Conservation (phyloP, 2,329 filamentous ascomycete genomes). For the Phyllachora maydis region DNA sequence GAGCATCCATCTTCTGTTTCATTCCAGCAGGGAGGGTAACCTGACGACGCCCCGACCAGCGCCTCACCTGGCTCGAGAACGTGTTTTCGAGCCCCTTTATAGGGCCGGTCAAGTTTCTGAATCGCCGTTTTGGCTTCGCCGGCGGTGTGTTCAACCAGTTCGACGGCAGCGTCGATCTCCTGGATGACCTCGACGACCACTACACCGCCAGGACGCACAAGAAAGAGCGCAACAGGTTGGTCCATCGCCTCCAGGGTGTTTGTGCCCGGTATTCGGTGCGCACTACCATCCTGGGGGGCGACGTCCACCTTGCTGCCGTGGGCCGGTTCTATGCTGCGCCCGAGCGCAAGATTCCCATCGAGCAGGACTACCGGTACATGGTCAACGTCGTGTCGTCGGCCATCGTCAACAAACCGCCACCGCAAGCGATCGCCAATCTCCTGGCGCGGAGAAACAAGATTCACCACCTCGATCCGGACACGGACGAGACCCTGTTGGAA, state of each 20-base stretch:
- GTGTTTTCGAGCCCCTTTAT: slow-evolving; percentile 73
- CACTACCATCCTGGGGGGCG: slow-evolving; percentile 80
- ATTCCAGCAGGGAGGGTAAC: too few relatives aligned
- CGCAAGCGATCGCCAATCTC: slow-evolving; percentile 71
- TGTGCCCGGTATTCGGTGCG: slow-evolving; percentile 75
- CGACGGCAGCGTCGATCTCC: slow-evolving; percentile 77
- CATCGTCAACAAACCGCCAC: slow-evolving; percentile 88
- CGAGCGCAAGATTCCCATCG: slow-evolving; percentile 52
- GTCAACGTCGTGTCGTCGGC: slow-evolving; percentile 85
- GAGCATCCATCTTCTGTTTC: neutral
- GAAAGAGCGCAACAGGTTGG: slow-evolving; percentile 56
- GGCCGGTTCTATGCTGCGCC: slow-evolving; percentile 92
- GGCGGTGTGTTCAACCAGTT: slow-evolving; percentile 85
- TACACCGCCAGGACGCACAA: slow-evolving; percentile 90
- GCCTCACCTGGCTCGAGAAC: slow-evolving; percentile 92
- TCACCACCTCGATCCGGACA: slow-evolving; percentile 47
- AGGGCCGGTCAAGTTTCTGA: slow-evolving; percentile 71
- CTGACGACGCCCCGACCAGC: slow-evolving; percentile 17
- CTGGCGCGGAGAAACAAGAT: slow-evolving; percentile 78
- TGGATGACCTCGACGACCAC: slow-evolving; percentile 89
- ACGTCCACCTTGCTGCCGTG: slow-evolving; percentile 80
- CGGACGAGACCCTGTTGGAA: slow-evolving; percentile 84
- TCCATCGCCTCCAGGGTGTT: slow-evolving; percentile 66
- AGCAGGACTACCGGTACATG: slow-evolving; percentile 85
- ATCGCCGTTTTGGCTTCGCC: slow-evolving; percentile 72